Evolutionary conservation across 2,329 filamentous ascomycete species (phyloP).

Genomic region (Aspergillus texensis): DNA sequence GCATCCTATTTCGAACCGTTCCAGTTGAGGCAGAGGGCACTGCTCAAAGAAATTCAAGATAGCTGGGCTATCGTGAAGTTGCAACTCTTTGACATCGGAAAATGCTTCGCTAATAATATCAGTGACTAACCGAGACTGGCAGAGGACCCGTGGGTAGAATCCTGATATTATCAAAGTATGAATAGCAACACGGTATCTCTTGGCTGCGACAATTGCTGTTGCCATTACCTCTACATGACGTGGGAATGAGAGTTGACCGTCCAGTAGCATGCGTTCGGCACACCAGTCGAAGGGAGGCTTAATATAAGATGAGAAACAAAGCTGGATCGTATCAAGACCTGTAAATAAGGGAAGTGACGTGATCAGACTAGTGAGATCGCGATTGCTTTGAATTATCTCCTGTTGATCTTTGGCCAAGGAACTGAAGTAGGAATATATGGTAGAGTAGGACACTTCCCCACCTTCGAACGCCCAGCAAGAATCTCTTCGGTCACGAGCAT

Average conservation of each 20-base stretch:
- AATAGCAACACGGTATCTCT: not conserved
- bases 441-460: not conserved
- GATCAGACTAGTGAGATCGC: not conserved
- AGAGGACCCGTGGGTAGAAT: not conserved
- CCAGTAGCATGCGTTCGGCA: constrained; percentile 7
- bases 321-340: constrained; percentile 2
- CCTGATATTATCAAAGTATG: constrained; percentile 1
- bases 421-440: constrained; percentile 8
- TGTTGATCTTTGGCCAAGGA: constrained; percentile 2
- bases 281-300: constrained; percentile 1
- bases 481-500: constrained; percentile 4
- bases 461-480: not conserved
- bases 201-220: not conserved
- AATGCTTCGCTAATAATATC: constrained; percentile 1
- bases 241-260: constrained; percentile 1
- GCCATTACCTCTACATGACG: constrained; percentile 2
- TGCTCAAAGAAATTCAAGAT: not conserved
- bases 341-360: constrained; percentile 5
- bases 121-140: not conserved
- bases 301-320: not conserved
- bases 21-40: not conserved
- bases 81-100: not conserved
- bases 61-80: not conserved
- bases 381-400: not conserved
- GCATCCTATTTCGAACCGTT: not conserved